phyloP scores from a whole-genome alignment of 2,329 filamentous ascomycete genomes.

The Diaporthe vexans region DNA sequence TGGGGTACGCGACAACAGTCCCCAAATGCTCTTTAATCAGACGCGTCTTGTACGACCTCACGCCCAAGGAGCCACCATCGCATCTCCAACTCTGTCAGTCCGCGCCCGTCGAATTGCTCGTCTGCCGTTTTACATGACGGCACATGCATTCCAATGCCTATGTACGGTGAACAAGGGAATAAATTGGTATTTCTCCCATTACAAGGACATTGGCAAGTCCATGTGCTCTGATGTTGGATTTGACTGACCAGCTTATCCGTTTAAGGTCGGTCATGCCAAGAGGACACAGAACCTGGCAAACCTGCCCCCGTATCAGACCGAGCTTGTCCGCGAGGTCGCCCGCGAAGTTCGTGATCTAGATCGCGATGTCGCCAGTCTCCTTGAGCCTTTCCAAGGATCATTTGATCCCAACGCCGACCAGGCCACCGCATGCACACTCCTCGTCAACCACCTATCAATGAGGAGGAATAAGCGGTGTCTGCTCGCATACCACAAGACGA shows the following conservation, averaged over 20 bases:
- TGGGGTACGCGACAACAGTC: conserved; percentile 29
- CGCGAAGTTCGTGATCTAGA: conserved; percentile 95
- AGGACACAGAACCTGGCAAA: conserved; percentile 88
- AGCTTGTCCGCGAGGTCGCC: conserved; percentile 87
- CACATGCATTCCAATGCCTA: conserved; percentile 53
- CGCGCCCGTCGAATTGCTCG: not conserved
- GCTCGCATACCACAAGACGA: conserved; percentile 91
- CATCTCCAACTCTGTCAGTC: not conserved
- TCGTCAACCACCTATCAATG: conserved; percentile 96
- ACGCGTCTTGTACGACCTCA: conserved; percentile 28
- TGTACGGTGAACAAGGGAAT: conserved; percentile 91
- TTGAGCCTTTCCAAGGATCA: conserved; percentile 85
- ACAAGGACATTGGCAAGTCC: conserved; percentile 3
- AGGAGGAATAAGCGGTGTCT: conserved; percentile 96
- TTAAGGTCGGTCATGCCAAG: conserved; percentile 93
- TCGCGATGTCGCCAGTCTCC: conserved; percentile 82
- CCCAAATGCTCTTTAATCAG: conserved; percentile 6
- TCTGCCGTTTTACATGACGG: not conserved
- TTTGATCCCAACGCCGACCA: conserved; percentile 90
- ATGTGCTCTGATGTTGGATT: not conserved
- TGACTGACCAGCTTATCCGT: conserved; percentile 42
- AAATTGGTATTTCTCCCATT: conserved; percentile 76
- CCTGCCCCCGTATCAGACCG: conserved; percentile 92
- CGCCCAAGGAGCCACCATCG: not conserved
- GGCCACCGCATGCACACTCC: conserved; percentile 86